phyloP scores from a whole-genome alignment of 768 basidiomycete species.

The Daedaleopsis sinensis region DNA sequence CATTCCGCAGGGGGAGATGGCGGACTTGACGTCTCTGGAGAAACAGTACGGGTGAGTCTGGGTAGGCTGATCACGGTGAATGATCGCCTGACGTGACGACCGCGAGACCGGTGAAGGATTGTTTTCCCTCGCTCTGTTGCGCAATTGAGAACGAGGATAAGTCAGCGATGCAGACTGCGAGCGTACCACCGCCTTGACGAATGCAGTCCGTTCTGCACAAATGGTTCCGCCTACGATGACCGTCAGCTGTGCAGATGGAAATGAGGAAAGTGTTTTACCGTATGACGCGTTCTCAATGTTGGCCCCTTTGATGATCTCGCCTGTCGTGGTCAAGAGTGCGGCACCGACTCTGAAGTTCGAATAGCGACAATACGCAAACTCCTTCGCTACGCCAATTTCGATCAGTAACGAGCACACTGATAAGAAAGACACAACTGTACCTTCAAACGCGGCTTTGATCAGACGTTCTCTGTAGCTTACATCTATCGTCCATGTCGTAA shows the following conservation, averaged over 20 bases:
- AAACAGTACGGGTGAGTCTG: not conserved
- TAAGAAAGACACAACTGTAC: conserved; percentile 29
- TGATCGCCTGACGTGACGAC: conserved; percentile 61
- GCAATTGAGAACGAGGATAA: not conserved
- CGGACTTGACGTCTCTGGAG: conserved; percentile 63
- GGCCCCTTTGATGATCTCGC: conserved; percentile 77
- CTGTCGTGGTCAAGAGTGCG: conserved; percentile 71
- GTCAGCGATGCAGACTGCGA: not conserved
- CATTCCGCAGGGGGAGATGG: conserved; percentile 88
- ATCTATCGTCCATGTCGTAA: conserved; percentile 35
- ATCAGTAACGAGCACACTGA: not conserved
- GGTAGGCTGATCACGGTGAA: not conserved
- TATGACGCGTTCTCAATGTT: conserved; percentile 96
- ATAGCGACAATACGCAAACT: conserved; percentile 79
- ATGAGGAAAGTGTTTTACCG: conserved; percentile 46
- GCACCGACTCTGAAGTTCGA: conserved; percentile 95
- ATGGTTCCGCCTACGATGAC: conserved; percentile 72
- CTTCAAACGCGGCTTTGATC: conserved; percentile 63
- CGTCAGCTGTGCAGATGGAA: too few species aligned
- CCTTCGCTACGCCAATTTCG: conserved; percentile 54
- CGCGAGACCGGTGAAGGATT: conserved; percentile 73
- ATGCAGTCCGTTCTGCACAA: conserved; percentile 92
- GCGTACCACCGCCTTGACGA: conserved; percentile 92
- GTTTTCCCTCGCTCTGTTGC: conserved; percentile 75
- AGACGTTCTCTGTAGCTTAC: conserved; percentile 48